A percentile compares a stretch with the other conserved stretches of the same genome.
Evolutionary conservation across 2,329 filamentous ascomycete species (phyloP).

Genomic region (Trichoderma sp.): DNA sequence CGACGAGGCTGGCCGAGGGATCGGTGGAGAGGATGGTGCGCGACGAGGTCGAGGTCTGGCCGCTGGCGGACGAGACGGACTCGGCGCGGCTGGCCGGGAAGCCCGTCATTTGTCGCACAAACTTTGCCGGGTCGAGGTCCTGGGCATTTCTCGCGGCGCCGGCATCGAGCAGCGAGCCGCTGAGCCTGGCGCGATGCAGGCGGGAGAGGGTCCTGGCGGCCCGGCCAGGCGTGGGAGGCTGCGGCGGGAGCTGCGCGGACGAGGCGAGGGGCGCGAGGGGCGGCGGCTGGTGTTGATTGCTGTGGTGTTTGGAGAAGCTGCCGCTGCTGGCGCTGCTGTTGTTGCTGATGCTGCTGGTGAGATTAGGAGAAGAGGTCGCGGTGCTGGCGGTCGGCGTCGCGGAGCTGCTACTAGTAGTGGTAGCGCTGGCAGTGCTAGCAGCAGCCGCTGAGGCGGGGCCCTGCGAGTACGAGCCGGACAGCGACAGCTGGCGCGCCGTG

Average conservation of each 20-base stretch:
- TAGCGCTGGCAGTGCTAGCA: background rate
- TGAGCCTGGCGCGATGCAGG: constrained; percentile 29
- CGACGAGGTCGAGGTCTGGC: constrained; percentile 45
- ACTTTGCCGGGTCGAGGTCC: constrained; percentile 35
- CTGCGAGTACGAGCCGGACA: constrained; percentile 5
- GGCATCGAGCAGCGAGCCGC: constrained; percentile 32
- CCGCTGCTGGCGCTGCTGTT: background rate
- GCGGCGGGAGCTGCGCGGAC: background rate
- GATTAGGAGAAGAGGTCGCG: background rate
- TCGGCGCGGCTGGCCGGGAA: constrained; percentile 45
- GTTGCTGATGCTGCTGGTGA: background rate
- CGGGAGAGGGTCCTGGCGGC: constrained; percentile 15
- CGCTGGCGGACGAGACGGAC: constrained; percentile 51
- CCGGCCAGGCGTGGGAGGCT: background rate
- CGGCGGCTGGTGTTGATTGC: background rate
- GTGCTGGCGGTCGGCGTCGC: background rate
- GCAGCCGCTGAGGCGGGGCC: constrained; percentile 15
- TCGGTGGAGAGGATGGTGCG: constrained; percentile 54
- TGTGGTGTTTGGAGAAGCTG: background rate
- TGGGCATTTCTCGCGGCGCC: constrained; percentile 39
- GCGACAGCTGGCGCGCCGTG: constrained; percentile 6
- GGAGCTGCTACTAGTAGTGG: background rate
- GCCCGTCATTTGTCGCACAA: constrained; percentile 40
- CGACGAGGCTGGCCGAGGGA: constrained; percentile 41
- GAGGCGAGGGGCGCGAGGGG: background rate